Evolutionary conservation across 345 rosid genomes (phyloP).

Genomic region (Salix udensis): DNA sequence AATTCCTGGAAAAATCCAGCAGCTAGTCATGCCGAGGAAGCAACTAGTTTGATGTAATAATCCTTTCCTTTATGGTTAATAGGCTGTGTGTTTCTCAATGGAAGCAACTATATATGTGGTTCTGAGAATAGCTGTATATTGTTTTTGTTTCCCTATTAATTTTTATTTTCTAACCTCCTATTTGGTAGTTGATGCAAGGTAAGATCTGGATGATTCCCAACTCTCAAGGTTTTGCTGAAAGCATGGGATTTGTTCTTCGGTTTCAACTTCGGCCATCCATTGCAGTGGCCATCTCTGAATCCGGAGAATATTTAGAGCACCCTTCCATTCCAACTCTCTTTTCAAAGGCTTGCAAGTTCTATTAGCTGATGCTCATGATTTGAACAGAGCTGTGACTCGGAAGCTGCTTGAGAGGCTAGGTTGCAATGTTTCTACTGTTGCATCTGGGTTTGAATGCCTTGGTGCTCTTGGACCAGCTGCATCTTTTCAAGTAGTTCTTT

Average conservation of each 20-base stretch:
- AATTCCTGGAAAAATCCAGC: no score
- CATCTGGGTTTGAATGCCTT: slow-evolving; percentile 78
- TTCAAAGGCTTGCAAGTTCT: slow-evolving; percentile 70
- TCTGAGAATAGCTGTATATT: no score
- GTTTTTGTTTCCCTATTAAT: neutral
- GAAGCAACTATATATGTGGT: no score
- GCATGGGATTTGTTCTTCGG: slow-evolving; percentile 71
- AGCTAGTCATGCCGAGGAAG: no score
- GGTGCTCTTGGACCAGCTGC: slow-evolving; percentile 42
- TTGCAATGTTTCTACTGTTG: slow-evolving; percentile 59
- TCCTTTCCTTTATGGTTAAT: no score
- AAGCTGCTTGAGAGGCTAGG: slow-evolving; percentile 84
- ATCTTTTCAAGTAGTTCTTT: slow-evolving; percentile 54
- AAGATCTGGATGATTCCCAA: slow-evolving; percentile 64
- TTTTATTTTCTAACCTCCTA: neutral
- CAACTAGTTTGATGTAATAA: no score
- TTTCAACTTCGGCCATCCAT: slow-evolving; percentile 56
- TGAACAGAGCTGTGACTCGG: slow-evolving; percentile 70
- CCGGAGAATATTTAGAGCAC: slow-evolving; percentile 51
- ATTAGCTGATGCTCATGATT: slow-evolving; percentile 65
- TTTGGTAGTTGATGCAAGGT: slow-evolving; percentile 80
- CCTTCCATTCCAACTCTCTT: slow-evolving; percentile 49
- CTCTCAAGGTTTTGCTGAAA: slow-evolving; percentile 51
- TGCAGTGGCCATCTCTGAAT: slow-evolving; percentile 34
- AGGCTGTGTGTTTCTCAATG: neutral